These are phyloP conservation scores for Phytophthora litchii DNA, from an alignment of 352 stramenopile genomes.

Conservation along the genomic window DNA sequence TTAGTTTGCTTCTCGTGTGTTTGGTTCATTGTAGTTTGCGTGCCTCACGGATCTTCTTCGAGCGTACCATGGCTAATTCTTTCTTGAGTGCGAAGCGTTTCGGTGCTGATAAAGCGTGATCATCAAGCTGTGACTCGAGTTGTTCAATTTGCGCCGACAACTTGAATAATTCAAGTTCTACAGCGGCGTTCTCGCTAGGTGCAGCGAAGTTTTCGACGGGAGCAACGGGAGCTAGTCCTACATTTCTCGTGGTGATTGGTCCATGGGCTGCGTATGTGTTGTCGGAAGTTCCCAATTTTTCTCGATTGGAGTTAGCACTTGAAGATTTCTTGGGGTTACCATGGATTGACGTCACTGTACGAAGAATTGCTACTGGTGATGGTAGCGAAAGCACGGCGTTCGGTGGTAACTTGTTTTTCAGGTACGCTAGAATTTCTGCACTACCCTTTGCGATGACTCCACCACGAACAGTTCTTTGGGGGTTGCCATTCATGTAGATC, in stretches of 20 bases:
- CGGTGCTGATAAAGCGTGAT: conserved; percentile 57
- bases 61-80: conserved; percentile 72
- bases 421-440: conserved; percentile 68
- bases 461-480: conserved; percentile 79
- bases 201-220: conserved; percentile 17
- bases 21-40: conserved; percentile 34
- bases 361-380: conserved; percentile 17
- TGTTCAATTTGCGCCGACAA: conserved; percentile 52
- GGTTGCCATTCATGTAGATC: conserved; percentile 88
- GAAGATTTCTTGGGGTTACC: conserved; percentile 9
- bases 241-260: not conserved
- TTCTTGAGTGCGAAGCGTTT: conserved; percentile 88
- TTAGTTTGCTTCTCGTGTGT: conserved; percentile 1
- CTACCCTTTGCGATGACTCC: conserved; percentile 80
- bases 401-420: conserved; percentile 81
- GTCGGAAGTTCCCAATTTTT: conserved; percentile 4
- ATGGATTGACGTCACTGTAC: conserved; percentile 4
- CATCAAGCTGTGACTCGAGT: conserved; percentile 71
- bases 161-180: conserved; percentile 28
- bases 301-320: conserved; percentile 6
- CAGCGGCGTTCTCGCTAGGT: conserved; percentile 8
- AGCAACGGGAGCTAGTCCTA: conserved; percentile 19
- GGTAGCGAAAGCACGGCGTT: conserved; percentile 36
- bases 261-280: conserved; percentile 24
- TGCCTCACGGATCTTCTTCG: conserved; percentile 63